Evolutionary conservation across 345 rosid species (phyloP), one percentile per base, ranked within the genome.

Genomic region (Cardamine chenopodiifolia): DNA sequence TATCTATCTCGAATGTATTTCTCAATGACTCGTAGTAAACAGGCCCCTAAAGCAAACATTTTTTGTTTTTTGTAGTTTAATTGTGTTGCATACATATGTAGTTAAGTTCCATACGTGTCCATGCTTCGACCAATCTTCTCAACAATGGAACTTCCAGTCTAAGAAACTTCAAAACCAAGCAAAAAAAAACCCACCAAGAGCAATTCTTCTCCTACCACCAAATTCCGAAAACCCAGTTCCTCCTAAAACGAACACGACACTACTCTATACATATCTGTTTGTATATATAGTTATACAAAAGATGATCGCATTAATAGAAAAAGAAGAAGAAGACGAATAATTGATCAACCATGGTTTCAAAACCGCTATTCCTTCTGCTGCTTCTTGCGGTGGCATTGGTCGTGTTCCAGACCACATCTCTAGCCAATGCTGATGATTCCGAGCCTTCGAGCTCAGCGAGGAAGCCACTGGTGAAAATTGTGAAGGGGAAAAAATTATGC

Each of bases 401-500:
- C 19, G 63, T 70, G 2, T 47, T 72, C 23, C 83, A 68, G 37
- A 64, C 55, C 8, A 67, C 56, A 28, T 11, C 45, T 68, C 62
- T 50, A 29, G 68, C 56, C 56, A 68, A 22, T 11, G 79, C 56
- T 11, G 70, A 61, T 19, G 85, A 77, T 2, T 81, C 66, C 6
- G 75, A 74, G 12, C 47, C 82, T 48, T 61, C 89, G 0, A 57
- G 25, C 56, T 61, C 63, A 32, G 19, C 56, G 17, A 79, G 40
- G 53, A 87, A 84, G 85, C 88, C 90, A 19, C 34, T 72, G 49
- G 90, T 88, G 74, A 88, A 90, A 79, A 73, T 80, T 0, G 91
- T 88, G 14, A 84, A 86, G 75, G 91, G 91, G 10, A 88, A 86
- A 84, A 88, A 84, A 53, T 2, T 86, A 68, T 90, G 93, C 35